Base-by-base conservation (phyloP, 805 yeast genomes). In the Wickerhamiella domercqiae region DNA sequence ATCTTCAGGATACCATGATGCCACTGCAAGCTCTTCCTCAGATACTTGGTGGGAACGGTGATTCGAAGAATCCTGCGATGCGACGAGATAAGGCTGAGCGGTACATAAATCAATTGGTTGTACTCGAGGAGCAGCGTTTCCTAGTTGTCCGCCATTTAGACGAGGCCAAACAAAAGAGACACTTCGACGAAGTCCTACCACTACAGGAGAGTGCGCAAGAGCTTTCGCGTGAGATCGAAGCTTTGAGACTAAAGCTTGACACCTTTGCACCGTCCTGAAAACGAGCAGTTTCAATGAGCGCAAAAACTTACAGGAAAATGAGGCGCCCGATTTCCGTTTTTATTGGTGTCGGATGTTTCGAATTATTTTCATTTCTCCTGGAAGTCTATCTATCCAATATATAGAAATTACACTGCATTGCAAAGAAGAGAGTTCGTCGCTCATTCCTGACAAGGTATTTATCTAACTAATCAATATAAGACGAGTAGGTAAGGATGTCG, bases 51-150 rank as follows among this genome's bases (percentile, higher is more conserved):
- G 33, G 18, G 7, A 13, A 20, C 19, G 18, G n/a, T 16, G 58
- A 64, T 41, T 54, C 50, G 29, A 36, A 38, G 1, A 40, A 36
- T 32, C 40, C 45, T 3, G 35, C 45, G 2, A 21, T 37, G 42
- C 43, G 41, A 55, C 59, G 49, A 49, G 52, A 31, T 38, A 45
- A 38, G 25, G 46, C 43, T 1, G 25, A 29, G 15, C 16, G 31
- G 26, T 41, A 46, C 16, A 51, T 48, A 37, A 45, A 83, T 46
- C 76, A 78, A 45, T 58, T 86, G 40, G 79, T 86, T 78, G 95
- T 87, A 7, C 58, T 83, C 51, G 77, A 77, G 42, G 97, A 86
- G 52, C 97, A 86, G 50, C 65, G 67, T 47, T 86, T 70, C 47
- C 56, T 87, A 42, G 74, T 87, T 2, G 70, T 72, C 40, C 66